Evolutionary conservation across 768 basidiomycete species (phyloP), one percentile per base, ranked within the genome.

Genomic region (Suillus subluteus): DNA sequence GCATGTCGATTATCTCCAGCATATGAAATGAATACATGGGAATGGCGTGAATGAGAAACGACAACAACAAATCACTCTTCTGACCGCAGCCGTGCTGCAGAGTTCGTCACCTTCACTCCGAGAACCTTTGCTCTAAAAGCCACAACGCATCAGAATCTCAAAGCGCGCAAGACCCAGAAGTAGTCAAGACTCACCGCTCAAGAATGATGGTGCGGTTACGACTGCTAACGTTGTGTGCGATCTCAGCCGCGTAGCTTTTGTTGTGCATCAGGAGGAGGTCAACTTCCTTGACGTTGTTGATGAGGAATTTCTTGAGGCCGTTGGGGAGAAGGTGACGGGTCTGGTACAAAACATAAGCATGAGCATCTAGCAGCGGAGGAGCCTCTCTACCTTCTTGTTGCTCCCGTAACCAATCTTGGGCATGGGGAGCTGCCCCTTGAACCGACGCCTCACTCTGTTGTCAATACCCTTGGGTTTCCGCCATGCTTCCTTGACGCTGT

Each of bases 391-490:
- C 87, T 95, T 90, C 80, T 89, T 84, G 83, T 87, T 88, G 76
- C 89, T 90, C 66, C 91, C 91, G 82, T 91, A 93, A 72, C 90
- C 87, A 68, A 89, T 88, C 84, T 88, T 96, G 78, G 96, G 96
- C 97, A 99, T 98, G 71, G 95, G 86, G 66, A 88, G 86, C 80
- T 97, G 95, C 64, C 97, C 97, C 86, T 95, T 98, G 86, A 95
- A 95, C 75, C 93, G 90, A 73, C 94, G 88, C 79, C 95, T 86
- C 74, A 98, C 96, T 76, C 96, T 90, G 90, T 99, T 99, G 80
- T 99, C 97, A 74, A 98, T 99, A 94, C 97, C 98, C 90, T 99
- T 99, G 73, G 98, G 98, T 86, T 99, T 99, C 80, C 98, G 88
- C 98, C 98, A 99, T 86, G 94, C 86, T 85, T 98, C 96, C 87